Evolutionary conservation across 495 filamentous ascomycete species (phyloP), one percentile per base, ranked within the genome.

Genomic region (Neurospora tetraspora): DNA sequence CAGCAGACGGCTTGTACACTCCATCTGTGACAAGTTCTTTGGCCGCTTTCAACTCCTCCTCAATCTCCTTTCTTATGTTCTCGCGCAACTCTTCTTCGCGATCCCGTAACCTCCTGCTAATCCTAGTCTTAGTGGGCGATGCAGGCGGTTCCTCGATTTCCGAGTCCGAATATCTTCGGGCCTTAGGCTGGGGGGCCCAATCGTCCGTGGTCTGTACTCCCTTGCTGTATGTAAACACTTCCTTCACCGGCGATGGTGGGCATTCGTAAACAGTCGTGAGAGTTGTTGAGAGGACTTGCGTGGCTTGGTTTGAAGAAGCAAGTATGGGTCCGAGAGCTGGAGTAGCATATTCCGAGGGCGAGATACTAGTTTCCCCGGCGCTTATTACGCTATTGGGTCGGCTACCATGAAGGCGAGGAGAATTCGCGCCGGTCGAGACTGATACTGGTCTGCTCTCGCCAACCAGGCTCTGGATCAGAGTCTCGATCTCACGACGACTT

Each of bases 221-320:
- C 83, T 97, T 99, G 85, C 92, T 98, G 86, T 98, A 98, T 39
- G 92, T 94, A 77, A 94, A 90, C 27, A 94, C 83, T 81, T 98
- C 94, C 45, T 89, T 90, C 73, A 93, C 84, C 9, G 88, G 91
- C 20, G 89, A 89, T 72, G 92, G 88, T 10, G 89, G 87, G 79
- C 88, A 89, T 80, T 97, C 94, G 80, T 89, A 93, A 68, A 94
- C 86, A 27, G 91, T 90, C 38, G 89, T 86, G 65, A 91, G 88
- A 18, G 89, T 88, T 4, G 93, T 79, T 82, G 91, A 82, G 85
- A 89, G 83, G 84, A 86, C 74, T 73, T 83, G 80, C 12, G 27
- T 65, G 10, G 79, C 74, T 12, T 73, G 76, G 18, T 75, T 79
- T 5, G 80, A 76, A 23, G 72, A 77, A 45, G 75, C 74, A 72